A percentile compares a stretch with the other conserved stretches of the same genome.
Conservation (phyloP, 169 alveolate species). For the Plasmodium inui region DNA sequence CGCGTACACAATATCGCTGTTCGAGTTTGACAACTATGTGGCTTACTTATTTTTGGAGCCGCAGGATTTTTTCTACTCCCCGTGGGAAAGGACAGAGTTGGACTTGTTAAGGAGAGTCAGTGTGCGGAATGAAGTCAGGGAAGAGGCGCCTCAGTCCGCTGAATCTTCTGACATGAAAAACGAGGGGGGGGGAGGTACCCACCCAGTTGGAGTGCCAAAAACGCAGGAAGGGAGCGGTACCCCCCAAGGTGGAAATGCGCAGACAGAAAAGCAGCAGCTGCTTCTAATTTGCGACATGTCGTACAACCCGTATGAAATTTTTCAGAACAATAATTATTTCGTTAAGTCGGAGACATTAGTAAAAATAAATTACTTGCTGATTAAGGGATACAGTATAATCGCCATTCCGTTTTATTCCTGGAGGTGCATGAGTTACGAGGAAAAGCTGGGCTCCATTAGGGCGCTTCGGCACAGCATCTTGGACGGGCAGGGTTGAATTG, state of each 20-base stretch:
- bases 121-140: background rate
- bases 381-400: conserved; percentile 46
- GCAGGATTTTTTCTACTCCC: conserved; percentile 41
- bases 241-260: background rate
- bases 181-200: background rate
- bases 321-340: conserved; percentile 51
- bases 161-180: background rate
- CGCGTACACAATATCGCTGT: conserved; percentile 17
- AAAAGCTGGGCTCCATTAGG: background rate
- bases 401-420: conserved; percentile 72
- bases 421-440: conserved; percentile 53
- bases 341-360: conserved; percentile 45
- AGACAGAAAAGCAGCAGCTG: background rate
- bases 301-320: conserved; percentile 55
- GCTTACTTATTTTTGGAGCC: conserved; percentile 64
- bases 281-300: conserved; percentile 34
- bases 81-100: background rate
- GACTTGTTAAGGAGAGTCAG: background rate
- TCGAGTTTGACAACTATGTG: conserved; percentile 64
- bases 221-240: background rate
- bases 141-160: background rate
- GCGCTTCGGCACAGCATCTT: conserved; percentile 9
- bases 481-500: conserved; percentile 1
- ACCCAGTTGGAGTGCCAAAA: background rate
- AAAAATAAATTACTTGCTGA: conserved; percentile 65